Percentiles rank a stretch among this genome's conserved stretches.
Conservation (phyloP, 257 asterid species). For the Striga asiatica region DNA sequence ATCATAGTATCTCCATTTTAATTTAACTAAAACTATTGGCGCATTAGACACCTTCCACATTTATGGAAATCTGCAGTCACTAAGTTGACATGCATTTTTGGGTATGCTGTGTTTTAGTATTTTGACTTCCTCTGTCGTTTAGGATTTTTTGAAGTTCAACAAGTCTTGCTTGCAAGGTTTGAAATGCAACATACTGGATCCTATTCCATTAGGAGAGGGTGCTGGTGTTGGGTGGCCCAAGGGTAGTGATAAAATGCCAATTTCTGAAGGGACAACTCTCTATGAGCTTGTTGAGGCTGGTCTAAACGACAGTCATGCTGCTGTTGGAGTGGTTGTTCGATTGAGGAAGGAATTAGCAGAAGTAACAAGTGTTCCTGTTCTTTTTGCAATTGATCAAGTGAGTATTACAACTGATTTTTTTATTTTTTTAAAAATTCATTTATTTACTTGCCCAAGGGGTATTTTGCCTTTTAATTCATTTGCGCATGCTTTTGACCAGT, state of each 20-base stretch:
- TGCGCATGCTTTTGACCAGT: conserved; percentile 11
- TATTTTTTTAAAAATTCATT: too few species aligned
- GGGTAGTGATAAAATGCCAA: conserved; percentile 48
- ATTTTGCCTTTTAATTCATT: conserved; percentile 12
- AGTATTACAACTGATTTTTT: conserved; percentile 18
- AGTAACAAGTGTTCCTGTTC: conserved; percentile 80
- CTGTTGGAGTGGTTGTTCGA: conserved; percentile 87
- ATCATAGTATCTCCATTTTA: not conserved
- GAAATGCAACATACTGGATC: conserved; percentile 56
- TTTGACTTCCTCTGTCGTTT: conserved; percentile 16
- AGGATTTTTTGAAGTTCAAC: conserved; percentile 83
- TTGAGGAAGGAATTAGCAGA: conserved; percentile 80
- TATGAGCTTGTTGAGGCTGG: conserved; percentile 72
- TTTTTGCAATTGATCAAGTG: conserved; percentile 91
- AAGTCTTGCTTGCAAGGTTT: conserved; percentile 45
- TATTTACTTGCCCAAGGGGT: conserved; percentile 4
- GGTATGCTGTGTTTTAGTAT: not conserved
- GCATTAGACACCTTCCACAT: not conserved
- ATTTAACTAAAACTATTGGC: not conserved
- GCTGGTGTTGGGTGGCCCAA: conserved; percentile 79
- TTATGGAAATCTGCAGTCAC: not conserved
- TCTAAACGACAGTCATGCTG: conserved; percentile 52
- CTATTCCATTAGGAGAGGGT: conserved; percentile 87
- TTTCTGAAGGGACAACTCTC: conserved; percentile 62
- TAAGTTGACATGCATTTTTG: conserved; percentile 2